Base-by-base conservation (phyloP, 2,329 filamentous ascomycete species). In the Aspergillus eucalypticola region DNA sequence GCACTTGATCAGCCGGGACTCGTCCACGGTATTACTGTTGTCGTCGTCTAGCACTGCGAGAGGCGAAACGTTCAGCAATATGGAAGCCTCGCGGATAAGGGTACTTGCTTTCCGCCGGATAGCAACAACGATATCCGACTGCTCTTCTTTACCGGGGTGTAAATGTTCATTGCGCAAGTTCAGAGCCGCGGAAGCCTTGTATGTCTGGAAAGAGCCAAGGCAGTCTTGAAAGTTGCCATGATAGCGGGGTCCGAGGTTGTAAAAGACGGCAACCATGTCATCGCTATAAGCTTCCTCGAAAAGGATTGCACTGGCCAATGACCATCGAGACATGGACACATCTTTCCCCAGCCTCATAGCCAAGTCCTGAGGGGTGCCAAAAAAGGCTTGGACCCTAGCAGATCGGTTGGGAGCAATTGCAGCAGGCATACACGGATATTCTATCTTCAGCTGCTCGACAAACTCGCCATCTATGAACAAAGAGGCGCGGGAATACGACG, bases 221-320 rank as follows among this genome's bases (percentile, higher is more conserved):
- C 92, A 95, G 71, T 99, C 95, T 76, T 99, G 95, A 68, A 96
- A 96, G 72, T 99, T 99, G 15, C 95, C 95, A 71, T 92, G 89
- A 68, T 99, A 99, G 51, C 92, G 87, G 23, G 92, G 90, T 0
- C 95, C 94, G 17, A 99, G 87, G 53, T 93, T 90, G 72, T 90
- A 91, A 69, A 96, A 91, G 0, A 99, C 95, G 11, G 94, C 89
- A 58, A 99, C 83, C 61, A 96, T 85, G 74, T 99, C 95, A 71
- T 98, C 94, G 60, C 92, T 96, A 38, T 97, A 81, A 0, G 88
- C 86, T 60, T 96, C 91, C 60, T 94, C 90, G 63, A 97, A 92
- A 5, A 99, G 80, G 74, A 97, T 91, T 1, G 92, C 92, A 52
- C 91, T 93, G 25, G 92, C 93, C 59, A 99, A 79, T 6, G 93